Conservation (phyloP, 2,329 filamentous ascomycete species). For the Knufia petricola region DNA sequence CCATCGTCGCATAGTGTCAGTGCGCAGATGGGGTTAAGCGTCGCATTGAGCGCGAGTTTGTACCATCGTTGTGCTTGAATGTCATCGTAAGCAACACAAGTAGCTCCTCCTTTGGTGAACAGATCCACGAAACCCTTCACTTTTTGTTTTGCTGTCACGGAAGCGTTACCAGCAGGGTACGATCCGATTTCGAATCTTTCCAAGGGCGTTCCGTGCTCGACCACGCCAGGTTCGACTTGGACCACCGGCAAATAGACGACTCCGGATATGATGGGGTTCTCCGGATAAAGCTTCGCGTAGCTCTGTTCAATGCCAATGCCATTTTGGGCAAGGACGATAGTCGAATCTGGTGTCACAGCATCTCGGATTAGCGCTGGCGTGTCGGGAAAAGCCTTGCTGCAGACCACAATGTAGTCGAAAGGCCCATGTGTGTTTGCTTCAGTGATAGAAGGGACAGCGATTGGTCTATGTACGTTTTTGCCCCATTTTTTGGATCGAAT, state of each 20-base stretch:
- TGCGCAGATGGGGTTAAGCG: slow-evolving; percentile 52
- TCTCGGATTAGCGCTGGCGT: slow-evolving; percentile 50
- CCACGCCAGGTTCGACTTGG: slow-evolving; percentile 37
- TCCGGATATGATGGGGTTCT: slow-evolving; percentile 43
- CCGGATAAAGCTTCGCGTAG: slow-evolving; percentile 40
- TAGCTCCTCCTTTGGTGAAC: slow-evolving; percentile 35
- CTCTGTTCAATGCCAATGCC: slow-evolving; percentile 53
- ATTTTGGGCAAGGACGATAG: slow-evolving; percentile 51
- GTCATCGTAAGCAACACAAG: slow-evolving; percentile 40
- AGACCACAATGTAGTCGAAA: slow-evolving; percentile 48
- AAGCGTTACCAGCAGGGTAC: slow-evolving; percentile 33
- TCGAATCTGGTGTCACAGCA: slow-evolving; percentile 31
- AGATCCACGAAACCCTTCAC: slow-evolving; percentile 33
- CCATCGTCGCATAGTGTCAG: slow-evolving; percentile 45
- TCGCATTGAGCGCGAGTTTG: slow-evolving; percentile 51
- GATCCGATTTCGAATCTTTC: slow-evolving; percentile 44
- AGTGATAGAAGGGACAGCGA: slow-evolving; percentile 37
- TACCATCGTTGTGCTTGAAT: slow-evolving; percentile 50
- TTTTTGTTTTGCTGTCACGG: slow-evolving; percentile 22
- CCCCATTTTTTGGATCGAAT: slow-evolving; percentile 18
- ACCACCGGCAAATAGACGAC: slow-evolving; percentile 44
- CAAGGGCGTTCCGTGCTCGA: slow-evolving; percentile 41
- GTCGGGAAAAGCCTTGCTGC: slow-evolving; percentile 37
- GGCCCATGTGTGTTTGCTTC: slow-evolving; percentile 18
- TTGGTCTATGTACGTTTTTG: slow-evolving; percentile 22